Evolutionary conservation across 2,329 filamentous ascomycete genomes (phyloP), one percentile per base, ranked within the genome.

Genomic region (Neocatenulostroma microsporum): DNA sequence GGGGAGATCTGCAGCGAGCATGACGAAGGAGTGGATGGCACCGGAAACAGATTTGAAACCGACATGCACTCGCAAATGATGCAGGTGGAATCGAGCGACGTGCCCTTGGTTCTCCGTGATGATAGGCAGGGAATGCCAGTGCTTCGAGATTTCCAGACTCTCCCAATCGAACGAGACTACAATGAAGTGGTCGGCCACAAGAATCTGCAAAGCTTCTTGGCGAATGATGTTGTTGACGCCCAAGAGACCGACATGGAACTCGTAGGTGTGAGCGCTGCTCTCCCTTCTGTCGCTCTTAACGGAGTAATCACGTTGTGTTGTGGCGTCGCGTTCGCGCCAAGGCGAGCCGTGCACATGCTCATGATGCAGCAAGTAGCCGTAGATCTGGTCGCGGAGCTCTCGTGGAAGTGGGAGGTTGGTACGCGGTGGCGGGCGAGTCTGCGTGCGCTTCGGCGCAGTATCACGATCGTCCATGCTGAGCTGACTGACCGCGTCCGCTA

Each of bases 361-460:
- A 14, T 38, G 40, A 17, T 41, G 37, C 3, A 51, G 46, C 15
- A 49, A 38, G 24, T 44, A 43, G 19, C 30, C 36, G 25, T 46
- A 49, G 35, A 49, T 47, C 10, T 33, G 19, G 21, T 49, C 46
- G 19, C 48, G 36, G 1, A 51, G 36, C 37, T 49, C 47, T 3
- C 39, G 35, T 25, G 48, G 47, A 1, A 49, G 28, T 15, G 44
- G 45, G 17, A 50, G 39, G 28, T 44, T 42, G 20, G 10, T 14
- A 15, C 17, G 35, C 5, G 13, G 18, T 32, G 27, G 13, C 13
- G 17, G n/a, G n/a, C n/a, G n/a, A n/a, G n/a, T n/a, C n/a, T n/a
- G n/a, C n/a, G n/a, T n/a, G n/a, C n/a, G n/a, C n/a, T n/a, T n/a
- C n/a, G n/a, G n/a, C n/a, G n/a, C n/a, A n/a, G n/a, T n/a, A n/a